Conservation (phyloP, 495 filamentous ascomycete species). For the Immersiella caudata region DNA sequence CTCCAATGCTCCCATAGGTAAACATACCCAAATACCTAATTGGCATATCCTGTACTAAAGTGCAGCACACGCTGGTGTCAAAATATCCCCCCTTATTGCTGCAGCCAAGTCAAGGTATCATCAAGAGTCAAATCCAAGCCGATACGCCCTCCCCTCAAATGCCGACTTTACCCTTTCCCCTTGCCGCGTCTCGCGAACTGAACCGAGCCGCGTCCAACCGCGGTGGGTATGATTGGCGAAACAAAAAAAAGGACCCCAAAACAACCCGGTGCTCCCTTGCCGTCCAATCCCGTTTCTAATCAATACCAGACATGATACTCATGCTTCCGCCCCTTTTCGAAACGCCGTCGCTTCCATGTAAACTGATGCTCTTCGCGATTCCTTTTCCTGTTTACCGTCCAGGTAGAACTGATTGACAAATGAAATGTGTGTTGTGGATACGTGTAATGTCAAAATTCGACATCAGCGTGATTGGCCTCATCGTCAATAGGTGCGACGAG, state of each 20-base stretch:
- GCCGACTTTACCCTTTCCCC: neutral
- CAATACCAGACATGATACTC: neutral
- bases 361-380: neutral
- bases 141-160: neutral
- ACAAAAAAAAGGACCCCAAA: neutral
- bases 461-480: conserved; percentile 27
- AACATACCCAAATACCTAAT: too few relatives aligned
- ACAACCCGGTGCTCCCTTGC: neutral
- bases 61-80: too few relatives aligned
- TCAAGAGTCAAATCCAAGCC: neutral
- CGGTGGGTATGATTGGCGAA: neutral
- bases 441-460: neutral
- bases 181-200: neutral
- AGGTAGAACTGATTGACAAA: neutral
- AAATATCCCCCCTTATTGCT: too few relatives aligned
- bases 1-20: too few relatives aligned
- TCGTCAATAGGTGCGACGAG: conserved; percentile 8
- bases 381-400: neutral
- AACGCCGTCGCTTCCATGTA: neutral
- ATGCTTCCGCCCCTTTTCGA: neutral
- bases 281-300: neutral
- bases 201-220: neutral
- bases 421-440: conserved; percentile 2
- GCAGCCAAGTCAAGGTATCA: neutral
- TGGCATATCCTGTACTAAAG: too few relatives aligned